These are phyloP conservation scores for Staphylotrichum tortipilum DNA, from an alignment of 495 filamentous ascomycete genomes.

Conservation along the genomic window DNA sequence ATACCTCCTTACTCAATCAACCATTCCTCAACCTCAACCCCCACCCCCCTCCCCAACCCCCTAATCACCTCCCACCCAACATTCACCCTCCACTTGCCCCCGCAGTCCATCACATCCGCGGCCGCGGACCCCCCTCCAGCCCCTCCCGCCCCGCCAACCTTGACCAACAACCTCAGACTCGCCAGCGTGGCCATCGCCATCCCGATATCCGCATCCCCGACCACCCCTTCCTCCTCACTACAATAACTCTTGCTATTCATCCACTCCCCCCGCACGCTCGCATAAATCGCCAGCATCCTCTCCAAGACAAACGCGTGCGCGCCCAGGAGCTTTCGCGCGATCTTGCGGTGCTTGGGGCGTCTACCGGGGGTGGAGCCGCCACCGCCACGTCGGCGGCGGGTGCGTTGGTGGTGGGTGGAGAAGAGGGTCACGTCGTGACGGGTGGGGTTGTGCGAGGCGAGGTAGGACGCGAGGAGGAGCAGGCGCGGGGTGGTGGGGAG, in stretches of 20 bases:
- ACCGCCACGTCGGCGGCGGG: conserved; percentile 32
- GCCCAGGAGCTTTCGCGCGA: conserved; percentile 59
- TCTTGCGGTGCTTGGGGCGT: conserved; percentile 53
- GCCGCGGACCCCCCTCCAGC: conserved; percentile 30
- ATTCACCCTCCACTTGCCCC: conserved; percentile 63
- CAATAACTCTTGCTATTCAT: conserved; percentile 1
- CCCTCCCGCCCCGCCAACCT: conserved; percentile 32
- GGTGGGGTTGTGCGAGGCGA: conserved; percentile 81
- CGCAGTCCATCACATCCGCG: conserved; percentile 55
- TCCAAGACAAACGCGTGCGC: conserved; percentile 80
- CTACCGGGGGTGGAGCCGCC: conserved; percentile 20
- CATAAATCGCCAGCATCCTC: conserved; percentile 78
- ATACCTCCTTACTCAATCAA: conserved; percentile 47
- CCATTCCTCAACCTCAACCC: conserved; percentile 65
- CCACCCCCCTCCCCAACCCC: conserved; percentile 56
- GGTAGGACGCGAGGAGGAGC: conserved; percentile 78
- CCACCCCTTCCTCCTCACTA: conserved; percentile 18
- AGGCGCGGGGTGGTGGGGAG: conserved; percentile 77
- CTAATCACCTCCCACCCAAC: conserved; percentile 67
- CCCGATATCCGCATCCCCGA: conserved; percentile 53
- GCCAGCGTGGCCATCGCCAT: conserved; percentile 73
- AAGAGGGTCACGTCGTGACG: conserved; percentile 73
- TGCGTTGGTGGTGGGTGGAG: conserved; percentile 61
- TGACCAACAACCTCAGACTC: conserved; percentile 64
- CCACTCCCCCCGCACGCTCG: conserved; percentile 64